These are phyloP conservation scores for Gossypium lobatum DNA, from an alignment of 441 rosid genomes.

Conservation along the genomic window DNA sequence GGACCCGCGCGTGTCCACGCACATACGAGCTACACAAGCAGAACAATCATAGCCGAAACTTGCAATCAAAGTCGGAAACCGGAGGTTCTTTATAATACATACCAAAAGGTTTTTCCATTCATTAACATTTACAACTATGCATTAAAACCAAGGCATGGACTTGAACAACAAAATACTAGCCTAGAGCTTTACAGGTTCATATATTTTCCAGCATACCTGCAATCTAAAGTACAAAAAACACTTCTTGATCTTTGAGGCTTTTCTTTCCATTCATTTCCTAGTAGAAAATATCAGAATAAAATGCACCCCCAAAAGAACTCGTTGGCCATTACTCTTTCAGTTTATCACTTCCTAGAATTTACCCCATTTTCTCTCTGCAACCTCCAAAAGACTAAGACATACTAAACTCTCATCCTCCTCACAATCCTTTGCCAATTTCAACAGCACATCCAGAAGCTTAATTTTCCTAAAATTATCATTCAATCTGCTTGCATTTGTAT, in stretches of 20 bases:
- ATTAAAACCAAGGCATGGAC: neutral
- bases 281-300: neutral
- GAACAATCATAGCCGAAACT: neutral
- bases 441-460: slow-evolving; percentile 24
- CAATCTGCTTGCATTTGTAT: neutral
- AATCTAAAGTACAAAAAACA: neutral
- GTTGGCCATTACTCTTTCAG: neutral
- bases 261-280: neutral
- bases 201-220: neutral
- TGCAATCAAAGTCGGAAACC: neutral
- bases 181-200: neutral
- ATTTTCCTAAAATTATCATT: neutral
- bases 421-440: neutral
- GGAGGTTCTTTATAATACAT: neutral
- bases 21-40: neutral
- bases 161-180: neutral
- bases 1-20: too few relatives aligned
- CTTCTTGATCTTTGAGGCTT: neutral
- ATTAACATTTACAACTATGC: neutral
- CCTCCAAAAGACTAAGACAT: slow-evolving; percentile 27
- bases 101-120: neutral
- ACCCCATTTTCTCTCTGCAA: slow-evolving; percentile 35
- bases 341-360: slow-evolving; percentile 15
- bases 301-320: neutral
- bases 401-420: slow-evolving; percentile 19